Evolutionary conservation across 2,329 filamentous ascomycete genomes (phyloP), one percentile per base, ranked within the genome.

Genomic region (Cladobotryum protrusum): DNA sequence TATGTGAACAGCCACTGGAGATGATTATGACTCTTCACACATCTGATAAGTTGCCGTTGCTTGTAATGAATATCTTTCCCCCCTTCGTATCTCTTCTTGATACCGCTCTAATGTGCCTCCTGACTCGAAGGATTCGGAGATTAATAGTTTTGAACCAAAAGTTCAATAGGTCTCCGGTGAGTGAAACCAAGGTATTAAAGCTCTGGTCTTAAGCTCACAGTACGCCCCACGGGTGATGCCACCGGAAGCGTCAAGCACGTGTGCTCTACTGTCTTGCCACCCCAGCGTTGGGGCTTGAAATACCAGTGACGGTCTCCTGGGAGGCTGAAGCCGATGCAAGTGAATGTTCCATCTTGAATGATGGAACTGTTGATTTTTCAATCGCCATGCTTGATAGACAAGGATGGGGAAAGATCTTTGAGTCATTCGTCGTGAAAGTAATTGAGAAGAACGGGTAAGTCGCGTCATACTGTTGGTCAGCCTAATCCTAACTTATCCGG

Each of bases 251-350:
- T 54, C 44, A 42, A 42, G 48, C 49, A 54, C 44, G 43, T 19
- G n/a, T 46, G 50, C 55, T 55, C 69, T 72, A 78, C 61, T 73
- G 60, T 58, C 59, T 62, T 55, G 59, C 59, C 54, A 76, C 75
- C 76, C 75, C 75, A 57, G 54, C 75, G 61, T 74, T 78, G 74
- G 76, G 76, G 74, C 67, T 77, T 72, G 72, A 64, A 62, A 67
- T 32, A 48, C 49, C 43, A 54, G 43, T 46, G 53, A 41, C 44
- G 46, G 55, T 56, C 57, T 57, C 50, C 54, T 52, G 42, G 40
- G 55, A 56, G 57, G 60, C 57, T 52, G 47, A 45, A 18, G 34
- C 45, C 8, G 45, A 49, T 5, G 42, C 3, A n/a, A 18, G 43
- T 39, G 33, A 42, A 12, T 20, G 33, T 53, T 52, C 49, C 62